These are phyloP conservation scores for Steccherinum ochraceum DNA, from an alignment of 768 basidiomycete genomes.

Conservation along the genomic window DNA sequence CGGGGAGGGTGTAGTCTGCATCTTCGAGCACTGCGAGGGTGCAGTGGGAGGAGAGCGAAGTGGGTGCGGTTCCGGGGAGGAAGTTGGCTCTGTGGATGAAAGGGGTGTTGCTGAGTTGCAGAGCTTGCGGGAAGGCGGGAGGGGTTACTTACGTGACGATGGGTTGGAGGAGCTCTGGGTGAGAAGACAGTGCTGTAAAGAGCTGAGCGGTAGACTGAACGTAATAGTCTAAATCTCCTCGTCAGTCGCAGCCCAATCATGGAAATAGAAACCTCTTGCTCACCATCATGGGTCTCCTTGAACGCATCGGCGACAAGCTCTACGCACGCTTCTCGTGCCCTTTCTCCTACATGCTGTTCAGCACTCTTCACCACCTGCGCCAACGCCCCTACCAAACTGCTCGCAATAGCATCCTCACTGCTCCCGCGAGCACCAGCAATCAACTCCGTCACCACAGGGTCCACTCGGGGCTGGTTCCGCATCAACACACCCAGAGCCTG, in stretches of 20 bases:
- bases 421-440: conserved; percentile 44
- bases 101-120: no score
- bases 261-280: conserved; percentile 1
- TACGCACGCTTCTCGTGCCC: conserved; percentile 62
- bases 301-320: conserved; percentile 80
- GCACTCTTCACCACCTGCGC: conserved; percentile 70
- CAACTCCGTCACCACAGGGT: conserved; percentile 91
- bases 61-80: conserved; percentile 60
- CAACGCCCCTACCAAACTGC: conserved; percentile 70
- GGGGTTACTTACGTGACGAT: conserved; percentile 60
- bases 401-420: conserved; percentile 65
- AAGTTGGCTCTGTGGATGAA: conserved; percentile 55
- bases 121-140: no score
- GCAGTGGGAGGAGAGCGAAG: conserved; percentile 52
- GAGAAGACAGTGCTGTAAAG: conserved; percentile 55
- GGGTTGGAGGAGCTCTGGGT: conserved; percentile 56
- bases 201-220: conserved; percentile 56
- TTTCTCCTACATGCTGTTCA: conserved; percentile 69
- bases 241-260: conserved; percentile 7
- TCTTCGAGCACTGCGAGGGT: conserved; percentile 53
- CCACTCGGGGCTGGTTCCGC: conserved; percentile 84
- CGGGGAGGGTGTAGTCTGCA: conserved; percentile 28
- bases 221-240: conserved; percentile 53
- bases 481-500: conserved; percentile 85
- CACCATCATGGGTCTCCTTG: conserved; percentile 64